Evolutionary conservation across 352 stramenopile species (phyloP).

Genomic region (Thraustochytrium sp.): DNA sequence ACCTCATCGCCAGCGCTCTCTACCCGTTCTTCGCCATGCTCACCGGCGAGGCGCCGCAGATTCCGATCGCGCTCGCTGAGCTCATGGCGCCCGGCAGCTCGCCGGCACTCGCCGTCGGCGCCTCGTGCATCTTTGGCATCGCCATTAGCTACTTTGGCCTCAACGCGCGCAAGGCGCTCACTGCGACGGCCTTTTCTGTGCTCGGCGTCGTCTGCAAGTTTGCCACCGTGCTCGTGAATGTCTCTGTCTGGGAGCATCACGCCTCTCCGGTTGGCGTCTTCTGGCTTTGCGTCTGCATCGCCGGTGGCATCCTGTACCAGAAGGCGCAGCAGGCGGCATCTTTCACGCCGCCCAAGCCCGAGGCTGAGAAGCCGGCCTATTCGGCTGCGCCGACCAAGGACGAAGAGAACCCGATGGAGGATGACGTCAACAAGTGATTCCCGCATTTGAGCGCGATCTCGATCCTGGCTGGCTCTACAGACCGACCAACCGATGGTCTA

Average conservation of each 20-base stretch:
- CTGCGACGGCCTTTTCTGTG: conserved; percentile 39
- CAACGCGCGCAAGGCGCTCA: conserved; percentile 37
- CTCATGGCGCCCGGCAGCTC: not conserved
- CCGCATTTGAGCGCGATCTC: no score
- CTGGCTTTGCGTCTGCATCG: conserved; percentile 31
- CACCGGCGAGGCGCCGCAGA: conserved; percentile 1
- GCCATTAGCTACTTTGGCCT: conserved; percentile 46
- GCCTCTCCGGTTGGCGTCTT: conserved; percentile 6
- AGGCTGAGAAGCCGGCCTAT: not conserved
- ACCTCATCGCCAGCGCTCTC: conserved; percentile 38
- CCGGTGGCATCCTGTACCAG: conserved; percentile 42
- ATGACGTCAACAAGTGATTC: no score
- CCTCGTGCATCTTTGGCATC: conserved; percentile 34
- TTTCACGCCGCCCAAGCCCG: not conserved
- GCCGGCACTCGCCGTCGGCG: not conserved
- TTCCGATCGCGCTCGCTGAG: not conserved
- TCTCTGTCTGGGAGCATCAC: conserved; percentile 23
- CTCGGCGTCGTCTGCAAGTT: conserved; percentile 46
- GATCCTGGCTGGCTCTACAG: no score
- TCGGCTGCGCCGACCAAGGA: not conserved
- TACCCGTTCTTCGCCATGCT: conserved; percentile 28
- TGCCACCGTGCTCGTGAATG: conserved; percentile 30
- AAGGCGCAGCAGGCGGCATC: not conserved
- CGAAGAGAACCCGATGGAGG: no score
- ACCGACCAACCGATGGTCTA: no score